Evolutionary conservation across 768 basidiomycete species (phyloP).

Genomic region (Mycena olivaceomarginata): DNA sequence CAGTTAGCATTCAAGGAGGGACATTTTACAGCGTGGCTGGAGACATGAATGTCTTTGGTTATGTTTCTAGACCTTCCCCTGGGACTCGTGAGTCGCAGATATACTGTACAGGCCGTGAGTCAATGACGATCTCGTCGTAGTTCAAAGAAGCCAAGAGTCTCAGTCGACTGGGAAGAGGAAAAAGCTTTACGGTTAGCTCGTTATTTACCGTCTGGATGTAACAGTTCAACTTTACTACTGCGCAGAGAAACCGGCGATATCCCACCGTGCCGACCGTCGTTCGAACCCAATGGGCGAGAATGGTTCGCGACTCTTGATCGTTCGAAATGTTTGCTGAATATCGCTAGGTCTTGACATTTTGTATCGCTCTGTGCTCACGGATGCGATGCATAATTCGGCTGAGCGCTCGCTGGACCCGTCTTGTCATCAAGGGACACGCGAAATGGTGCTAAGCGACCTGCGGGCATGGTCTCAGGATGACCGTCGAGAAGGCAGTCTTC

Average conservation of each 20-base stretch:
- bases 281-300: neutral
- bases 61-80: no score
- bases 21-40: neutral
- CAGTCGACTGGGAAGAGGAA: no score
- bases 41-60: conserved; percentile 2
- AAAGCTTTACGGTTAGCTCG: no score
- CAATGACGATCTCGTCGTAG: no score
- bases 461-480: neutral
- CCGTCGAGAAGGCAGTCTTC: neutral
- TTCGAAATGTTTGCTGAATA: no score
- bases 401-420: conserved; percentile 8
- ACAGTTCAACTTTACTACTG: no score
- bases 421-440: conserved; percentile 32
- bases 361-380: neutral
- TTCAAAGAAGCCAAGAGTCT: no score
- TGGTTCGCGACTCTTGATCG: no score
- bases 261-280: no score
- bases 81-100: neutral
- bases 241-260: no score
- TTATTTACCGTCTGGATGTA: no score
- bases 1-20: neutral
- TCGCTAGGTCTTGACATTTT: conserved; percentile 52
- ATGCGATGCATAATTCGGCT: conserved; percentile 19
- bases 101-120: no score
- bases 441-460: neutral